Conservation (phyloP, 495 filamentous ascomycete genomes). For the Hypoxylon cercidicola region DNA sequence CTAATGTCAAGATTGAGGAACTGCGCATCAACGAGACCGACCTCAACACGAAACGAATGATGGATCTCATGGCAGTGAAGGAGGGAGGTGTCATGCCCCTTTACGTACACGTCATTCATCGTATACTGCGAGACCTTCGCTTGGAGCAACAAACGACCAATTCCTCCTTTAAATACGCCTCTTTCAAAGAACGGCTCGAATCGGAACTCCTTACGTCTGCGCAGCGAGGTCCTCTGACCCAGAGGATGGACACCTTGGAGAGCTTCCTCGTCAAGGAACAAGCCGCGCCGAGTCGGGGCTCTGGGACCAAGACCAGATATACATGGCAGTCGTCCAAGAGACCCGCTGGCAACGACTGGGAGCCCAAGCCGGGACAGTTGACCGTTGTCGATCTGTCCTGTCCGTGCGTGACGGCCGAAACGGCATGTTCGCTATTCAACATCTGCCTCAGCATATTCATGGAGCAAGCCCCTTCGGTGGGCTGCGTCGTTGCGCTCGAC, state of each 20-base stretch:
- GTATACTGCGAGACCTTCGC: slow-evolving; percentile 70
- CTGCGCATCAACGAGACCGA: slow-evolving; percentile 66
- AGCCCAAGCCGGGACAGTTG: slow-evolving; percentile 60
- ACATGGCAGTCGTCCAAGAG: not conserved
- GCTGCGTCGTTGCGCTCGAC: slow-evolving; percentile 51
- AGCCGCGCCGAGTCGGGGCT: slow-evolving; percentile 33
- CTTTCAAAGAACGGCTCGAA: slow-evolving; percentile 57
- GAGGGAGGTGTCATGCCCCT: slow-evolving; percentile 62
- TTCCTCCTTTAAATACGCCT: slow-evolving; percentile 61
- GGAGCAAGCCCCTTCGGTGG: slow-evolving; percentile 52
- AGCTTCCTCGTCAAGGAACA: slow-evolving; percentile 62
- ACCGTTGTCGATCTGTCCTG: slow-evolving; percentile 82
- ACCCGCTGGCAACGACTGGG: slow-evolving; percentile 47
- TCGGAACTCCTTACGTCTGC: slow-evolving; percentile 50
- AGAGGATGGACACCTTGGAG: slow-evolving; percentile 67
- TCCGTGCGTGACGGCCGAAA: slow-evolving; percentile 72
- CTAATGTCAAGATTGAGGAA: slow-evolving; percentile 61
- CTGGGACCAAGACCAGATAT: not conserved
- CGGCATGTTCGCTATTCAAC: slow-evolving; percentile 75
- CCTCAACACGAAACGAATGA: slow-evolving; percentile 71
- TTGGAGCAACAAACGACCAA: slow-evolving; percentile 52
- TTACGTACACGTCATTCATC: slow-evolving; percentile 68
- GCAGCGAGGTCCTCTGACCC: slow-evolving; percentile 63
- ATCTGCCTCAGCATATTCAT: slow-evolving; percentile 72
- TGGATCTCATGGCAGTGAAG: slow-evolving; percentile 73